These are phyloP conservation scores for Eucalyptus caleyi DNA, from an alignment of 345 rosid species.

Conservation along the genomic window DNA sequence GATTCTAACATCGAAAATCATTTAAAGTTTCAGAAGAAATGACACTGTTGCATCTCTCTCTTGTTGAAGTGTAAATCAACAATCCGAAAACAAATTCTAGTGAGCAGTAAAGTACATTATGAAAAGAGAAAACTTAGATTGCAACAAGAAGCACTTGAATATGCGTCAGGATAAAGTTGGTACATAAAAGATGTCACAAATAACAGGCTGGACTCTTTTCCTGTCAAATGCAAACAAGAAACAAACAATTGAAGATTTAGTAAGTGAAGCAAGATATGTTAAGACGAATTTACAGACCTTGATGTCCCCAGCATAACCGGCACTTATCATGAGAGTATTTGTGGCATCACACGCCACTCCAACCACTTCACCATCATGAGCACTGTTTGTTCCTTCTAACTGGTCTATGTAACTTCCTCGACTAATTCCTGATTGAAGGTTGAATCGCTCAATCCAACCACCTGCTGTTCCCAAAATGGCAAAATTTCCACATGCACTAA, in stretches of 20 bases:
- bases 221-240: not conserved
- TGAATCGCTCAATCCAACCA: conserved; percentile 95
- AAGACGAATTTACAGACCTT: conserved; percentile 31
- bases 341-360: conserved; percentile 97
- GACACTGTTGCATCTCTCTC: not conserved
- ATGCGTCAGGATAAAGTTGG: not conserved
- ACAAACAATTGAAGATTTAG: not conserved
- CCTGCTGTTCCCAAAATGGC: conserved; percentile 83
- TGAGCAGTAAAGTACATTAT: not conserved
- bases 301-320: conserved; percentile 80
- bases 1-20: not conserved
- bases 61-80: not conserved
- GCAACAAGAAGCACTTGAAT: not conserved
- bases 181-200: not conserved
- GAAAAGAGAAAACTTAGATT: not conserved
- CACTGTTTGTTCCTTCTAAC: conserved; percentile 34
- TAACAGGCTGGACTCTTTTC: not conserved
- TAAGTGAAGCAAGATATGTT: not conserved
- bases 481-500: conserved; percentile 97
- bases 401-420: conserved; percentile 73
- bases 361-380: conserved; percentile 74
- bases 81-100: not conserved
- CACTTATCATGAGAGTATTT: conserved; percentile 86
- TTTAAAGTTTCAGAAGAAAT: not conserved
- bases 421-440: conserved; percentile 92